Conservation (phyloP, 225 moss, liverwort and hornwort genomes). For the Pleurozium schreberi region DNA sequence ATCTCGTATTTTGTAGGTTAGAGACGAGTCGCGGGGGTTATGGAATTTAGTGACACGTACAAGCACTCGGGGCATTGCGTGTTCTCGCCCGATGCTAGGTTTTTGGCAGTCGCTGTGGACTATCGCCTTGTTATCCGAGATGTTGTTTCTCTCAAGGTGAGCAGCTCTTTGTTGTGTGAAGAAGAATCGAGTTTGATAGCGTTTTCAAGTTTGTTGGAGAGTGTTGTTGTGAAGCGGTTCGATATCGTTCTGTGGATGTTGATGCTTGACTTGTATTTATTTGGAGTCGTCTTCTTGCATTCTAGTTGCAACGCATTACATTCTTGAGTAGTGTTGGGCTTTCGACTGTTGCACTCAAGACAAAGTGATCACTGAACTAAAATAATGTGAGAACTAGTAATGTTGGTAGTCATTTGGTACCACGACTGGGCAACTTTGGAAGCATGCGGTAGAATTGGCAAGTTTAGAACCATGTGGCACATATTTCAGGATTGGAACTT, state of each 20-base stretch:
- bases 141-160: constrained; percentile 65
- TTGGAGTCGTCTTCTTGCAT: not conserved
- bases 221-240: not conserved
- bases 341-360: not conserved
- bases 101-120: constrained; percentile 72
- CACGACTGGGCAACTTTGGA: not conserved
- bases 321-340: not conserved
- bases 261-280: not conserved
- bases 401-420: not conserved
- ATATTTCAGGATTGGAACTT: not conserved
- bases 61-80: constrained; percentile 77
- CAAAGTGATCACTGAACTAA: not conserved
- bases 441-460: not conserved
- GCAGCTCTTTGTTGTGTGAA: not conserved
- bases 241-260: not conserved
- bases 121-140: constrained; percentile 84
- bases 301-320: not conserved
- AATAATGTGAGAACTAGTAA: not conserved
- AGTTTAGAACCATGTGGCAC: not conserved
- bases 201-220: not conserved
- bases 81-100: constrained; percentile 76
- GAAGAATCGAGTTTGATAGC: not conserved
- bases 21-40: not conserved
- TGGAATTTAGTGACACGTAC: constrained; percentile 97
- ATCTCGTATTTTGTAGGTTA: not conserved